Conservation (phyloP, 164 flowering plant species). For the Vitis rupestris region DNA sequence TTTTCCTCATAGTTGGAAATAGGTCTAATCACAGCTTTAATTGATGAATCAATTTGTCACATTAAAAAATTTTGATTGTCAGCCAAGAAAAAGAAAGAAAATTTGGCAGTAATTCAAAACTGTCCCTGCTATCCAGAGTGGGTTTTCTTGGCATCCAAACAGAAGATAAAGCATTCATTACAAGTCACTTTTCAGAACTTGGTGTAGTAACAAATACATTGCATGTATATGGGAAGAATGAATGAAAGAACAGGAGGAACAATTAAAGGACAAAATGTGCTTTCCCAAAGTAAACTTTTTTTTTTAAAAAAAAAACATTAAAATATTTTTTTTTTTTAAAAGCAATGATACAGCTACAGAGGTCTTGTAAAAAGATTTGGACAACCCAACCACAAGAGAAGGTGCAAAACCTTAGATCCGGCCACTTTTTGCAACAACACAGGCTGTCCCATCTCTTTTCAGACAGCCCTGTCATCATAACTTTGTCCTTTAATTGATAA, state of each 20-base stretch:
- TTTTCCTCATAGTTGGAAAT: no score
- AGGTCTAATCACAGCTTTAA: no score
- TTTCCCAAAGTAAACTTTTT: constrained; percentile 17
- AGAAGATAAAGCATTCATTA: no score
- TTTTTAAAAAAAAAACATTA: not conserved
- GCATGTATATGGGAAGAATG: not conserved
- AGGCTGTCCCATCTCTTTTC: constrained; percentile 1
- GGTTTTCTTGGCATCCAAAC: no score
- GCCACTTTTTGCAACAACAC: not conserved
- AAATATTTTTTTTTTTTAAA: not conserved
- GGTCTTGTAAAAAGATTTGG: not conserved
- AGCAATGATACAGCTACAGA: not conserved
- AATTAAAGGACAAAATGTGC: constrained; percentile 19
- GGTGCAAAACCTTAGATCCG: not conserved
- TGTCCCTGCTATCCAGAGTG: no score
- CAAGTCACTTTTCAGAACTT: not conserved
- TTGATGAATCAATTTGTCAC: no score
- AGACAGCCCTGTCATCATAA: not conserved
- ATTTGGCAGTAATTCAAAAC: no score
- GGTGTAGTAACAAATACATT: not conserved
- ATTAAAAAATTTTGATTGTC: no score
- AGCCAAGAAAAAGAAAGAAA: no score
- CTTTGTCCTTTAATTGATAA: not conserved
- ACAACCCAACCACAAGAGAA: not conserved
- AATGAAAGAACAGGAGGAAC: constrained; percentile 9